phyloP scores from a whole-genome alignment of 2,329 filamentous ascomycete species.

The Arthroderma uncinatum region DNA sequence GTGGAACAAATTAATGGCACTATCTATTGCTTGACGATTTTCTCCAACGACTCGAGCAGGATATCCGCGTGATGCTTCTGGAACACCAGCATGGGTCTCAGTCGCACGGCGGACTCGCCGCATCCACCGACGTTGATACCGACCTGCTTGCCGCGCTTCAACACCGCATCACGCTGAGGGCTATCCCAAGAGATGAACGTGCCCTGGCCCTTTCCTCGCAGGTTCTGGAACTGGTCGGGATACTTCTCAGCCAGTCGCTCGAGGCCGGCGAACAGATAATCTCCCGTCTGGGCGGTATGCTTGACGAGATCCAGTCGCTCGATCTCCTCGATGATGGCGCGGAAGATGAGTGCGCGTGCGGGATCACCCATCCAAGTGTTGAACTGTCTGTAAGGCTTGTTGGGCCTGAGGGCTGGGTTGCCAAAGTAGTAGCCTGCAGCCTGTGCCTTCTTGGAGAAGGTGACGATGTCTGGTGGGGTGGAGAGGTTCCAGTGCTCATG shows the following conservation, averaged over 20 bases:
- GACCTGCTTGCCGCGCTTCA: conserved; percentile 64
- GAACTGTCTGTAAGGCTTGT: conserved; percentile 92
- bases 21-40: conserved; percentile 46
- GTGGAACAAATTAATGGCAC: not conserved
- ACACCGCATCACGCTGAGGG: conserved; percentile 65
- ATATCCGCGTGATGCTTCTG: conserved; percentile 85
- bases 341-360: conserved; percentile 71
- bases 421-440: conserved; percentile 87
- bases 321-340: conserved; percentile 73
- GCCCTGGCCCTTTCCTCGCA: conserved; percentile 76
- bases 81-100: conserved; percentile 86
- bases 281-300: conserved; percentile 65
- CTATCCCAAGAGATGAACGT: conserved; percentile 91
- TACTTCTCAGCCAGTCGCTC: conserved; percentile 57
- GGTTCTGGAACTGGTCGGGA: conserved; percentile 67
- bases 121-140: conserved; percentile 83
- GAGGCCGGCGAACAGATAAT: conserved; percentile 64
- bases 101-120: conserved; percentile 61
- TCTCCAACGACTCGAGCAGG: conserved; percentile 66
- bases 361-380: conserved; percentile 98
- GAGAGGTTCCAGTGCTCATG: conserved; percentile 86
- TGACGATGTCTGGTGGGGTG: conserved; percentile 80
- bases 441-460: conserved; percentile 91
- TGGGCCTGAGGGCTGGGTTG: conserved; percentile 66
- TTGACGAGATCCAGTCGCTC: conserved; percentile 64